A percentile compares a stretch with the other conserved stretches of the same genome.
These are phyloP conservation scores for Phytophthora meadii DNA, from an alignment of 352 stramenopile species.

Conservation along the genomic window DNA sequence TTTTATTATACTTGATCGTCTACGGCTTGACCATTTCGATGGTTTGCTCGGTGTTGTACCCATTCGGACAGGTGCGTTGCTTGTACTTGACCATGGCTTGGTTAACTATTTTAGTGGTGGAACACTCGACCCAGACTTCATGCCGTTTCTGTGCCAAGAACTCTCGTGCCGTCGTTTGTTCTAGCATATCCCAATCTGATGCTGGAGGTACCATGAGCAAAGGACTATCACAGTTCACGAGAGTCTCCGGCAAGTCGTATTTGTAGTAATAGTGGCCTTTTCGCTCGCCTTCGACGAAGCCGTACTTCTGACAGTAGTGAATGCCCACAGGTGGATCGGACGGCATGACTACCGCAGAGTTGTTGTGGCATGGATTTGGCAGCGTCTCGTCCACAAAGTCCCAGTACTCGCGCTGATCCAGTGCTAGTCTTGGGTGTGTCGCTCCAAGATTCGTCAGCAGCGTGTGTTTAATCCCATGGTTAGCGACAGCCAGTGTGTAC, in stretches of 20 bases:
- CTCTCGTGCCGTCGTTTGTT: constrained; percentile 19
- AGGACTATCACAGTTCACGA: constrained; percentile 51
- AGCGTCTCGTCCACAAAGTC: constrained; percentile 39
- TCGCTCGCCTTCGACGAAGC: constrained; percentile 47
- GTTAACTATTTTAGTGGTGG: constrained; percentile 55
- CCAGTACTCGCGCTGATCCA: constrained; percentile 47
- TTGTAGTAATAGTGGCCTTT: constrained; percentile 66
- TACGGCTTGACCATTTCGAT: constrained; percentile 43
- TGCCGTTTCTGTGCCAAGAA: constrained; percentile 39
- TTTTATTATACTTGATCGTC: constrained; percentile 12
- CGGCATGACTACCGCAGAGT: constrained; percentile 45
- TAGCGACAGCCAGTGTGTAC: constrained; percentile 54
- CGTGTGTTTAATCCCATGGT: constrained; percentile 66
- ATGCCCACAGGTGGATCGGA: constrained; percentile 46
- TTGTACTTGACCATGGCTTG: constrained; percentile 55
- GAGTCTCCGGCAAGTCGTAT: constrained; percentile 54
- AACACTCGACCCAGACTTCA: constrained; percentile 53
- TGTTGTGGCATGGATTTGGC: constrained; percentile 49
- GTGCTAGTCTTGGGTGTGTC: constrained; percentile 49
- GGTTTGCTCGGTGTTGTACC: constrained; percentile 58
- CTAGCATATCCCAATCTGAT: constrained; percentile 42
- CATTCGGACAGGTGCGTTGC: constrained; percentile 44
- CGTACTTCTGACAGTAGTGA: constrained; percentile 67
- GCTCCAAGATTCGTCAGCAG: constrained; percentile 49
- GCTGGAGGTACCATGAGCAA: constrained; percentile 50